Base-by-base conservation (phyloP, 1,284 basidiomycete genomes). In the Papiliotrema fonsecae region DNA sequence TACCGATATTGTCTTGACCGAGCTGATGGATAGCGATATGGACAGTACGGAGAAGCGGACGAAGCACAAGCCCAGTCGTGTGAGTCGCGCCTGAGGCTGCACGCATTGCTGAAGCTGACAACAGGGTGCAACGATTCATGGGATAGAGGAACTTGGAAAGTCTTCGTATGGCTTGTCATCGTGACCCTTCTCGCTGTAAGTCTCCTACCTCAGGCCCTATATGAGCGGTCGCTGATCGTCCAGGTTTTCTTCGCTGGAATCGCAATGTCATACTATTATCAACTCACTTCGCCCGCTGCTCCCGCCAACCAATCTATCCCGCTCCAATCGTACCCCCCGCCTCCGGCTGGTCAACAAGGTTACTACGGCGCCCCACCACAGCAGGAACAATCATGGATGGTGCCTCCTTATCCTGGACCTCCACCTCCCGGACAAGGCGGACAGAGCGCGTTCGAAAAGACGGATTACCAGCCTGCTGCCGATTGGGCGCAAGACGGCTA, bases 181-280 rank as follows among this genome's bases (percentile, higher is more conserved):
- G 79, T 77, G 27, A 73, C 78, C 46, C 43, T 65, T 28, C 35
- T 68, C 4, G 51, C 64, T 6, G 67, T 70, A 31, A 60, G 39
- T 42, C 3, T 11, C 18, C 28, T 28, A 45, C 10, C 38, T 31
- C 18, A 37, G 22, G 21, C 36, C 79, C 81, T 63, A 42, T 78
- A n/a, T n/a, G n/a, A n/a, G n/a, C n/a, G 16, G 49, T 54, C n/a
- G 54, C 21, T 13, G 30, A 11, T 35, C 79, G 60, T 82, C 34
- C 75, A 82, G 47, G 54, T 76, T 19, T 63, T 86, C 46, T 86
- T 87, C 75, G 77, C 79, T 31, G 58, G 78, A 43, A 67, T 85
- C 55, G 79, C 81, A 1, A 83, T 83, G 61, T 76, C 77, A 9
- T 89, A 82, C 74, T 83, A 84, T 65, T 81, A 82, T 22, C 87